Evolutionary conservation across 305 asterid genomes (phyloP).

Genomic region (Solanum hybrid): DNA sequence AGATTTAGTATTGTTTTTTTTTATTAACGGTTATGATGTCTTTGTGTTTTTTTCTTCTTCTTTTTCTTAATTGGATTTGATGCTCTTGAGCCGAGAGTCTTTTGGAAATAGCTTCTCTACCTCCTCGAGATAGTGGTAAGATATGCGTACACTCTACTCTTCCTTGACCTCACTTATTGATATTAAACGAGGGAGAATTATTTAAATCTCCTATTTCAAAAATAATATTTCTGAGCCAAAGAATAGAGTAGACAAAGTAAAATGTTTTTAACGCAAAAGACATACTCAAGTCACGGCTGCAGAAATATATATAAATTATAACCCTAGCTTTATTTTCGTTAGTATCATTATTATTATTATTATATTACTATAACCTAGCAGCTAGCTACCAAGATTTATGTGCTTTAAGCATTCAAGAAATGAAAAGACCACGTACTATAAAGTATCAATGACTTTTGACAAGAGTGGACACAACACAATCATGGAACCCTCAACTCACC

Average conservation of each 20-base stretch:
- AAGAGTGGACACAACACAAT: background rate
- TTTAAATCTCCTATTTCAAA: background rate
- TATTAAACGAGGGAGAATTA: background rate
- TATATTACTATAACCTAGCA: background rate
- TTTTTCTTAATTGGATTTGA: background rate
- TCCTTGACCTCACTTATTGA: too few relatives aligned
- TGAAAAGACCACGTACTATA: slow-evolving; percentile 4
- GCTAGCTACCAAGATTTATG: background rate
- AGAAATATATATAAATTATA: background rate
- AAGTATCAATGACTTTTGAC: background rate
- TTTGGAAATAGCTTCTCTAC: background rate
- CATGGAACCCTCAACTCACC: background rate
- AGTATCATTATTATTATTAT: background rate
- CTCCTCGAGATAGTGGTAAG: too few relatives aligned
- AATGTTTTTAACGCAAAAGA: background rate
- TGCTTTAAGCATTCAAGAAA: background rate
- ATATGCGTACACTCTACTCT: background rate
- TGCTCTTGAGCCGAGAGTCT: too few relatives aligned
- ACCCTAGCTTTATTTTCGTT: background rate
- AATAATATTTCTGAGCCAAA: background rate
- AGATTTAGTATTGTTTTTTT: too few relatives aligned
- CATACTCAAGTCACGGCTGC: background rate
- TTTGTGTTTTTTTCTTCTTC: background rate
- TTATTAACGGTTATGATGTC: background rate
- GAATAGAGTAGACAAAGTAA: background rate